Conservation (phyloP, 2,329 filamentous ascomycete genomes). For the Helicocarpus griseus region DNA sequence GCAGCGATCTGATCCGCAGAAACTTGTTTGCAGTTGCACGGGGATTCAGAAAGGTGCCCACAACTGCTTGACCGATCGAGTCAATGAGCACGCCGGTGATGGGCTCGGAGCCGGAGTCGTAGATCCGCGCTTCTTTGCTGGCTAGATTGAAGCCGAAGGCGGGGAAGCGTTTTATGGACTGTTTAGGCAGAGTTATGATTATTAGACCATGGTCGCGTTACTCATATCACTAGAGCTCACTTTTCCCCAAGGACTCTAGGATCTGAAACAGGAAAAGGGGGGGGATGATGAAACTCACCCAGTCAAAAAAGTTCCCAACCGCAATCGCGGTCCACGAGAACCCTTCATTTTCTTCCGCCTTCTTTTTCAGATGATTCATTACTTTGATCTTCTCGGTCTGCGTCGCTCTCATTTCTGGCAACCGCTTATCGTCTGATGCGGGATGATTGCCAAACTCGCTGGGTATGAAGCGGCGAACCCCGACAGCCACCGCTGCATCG, state of each 20-base stretch:
- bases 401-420: conserved; percentile 3
- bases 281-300: conserved; percentile 1
- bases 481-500: conserved; percentile 2
- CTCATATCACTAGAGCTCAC: too few species aligned
- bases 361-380: conserved; percentile 10
- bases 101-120: conserved; percentile 12
- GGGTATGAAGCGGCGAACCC: conserved; percentile 5
- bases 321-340: conserved; percentile 12
- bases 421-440: not conserved
- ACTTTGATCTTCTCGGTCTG: conserved; percentile 10
- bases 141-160: conserved; percentile 27
- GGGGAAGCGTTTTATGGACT: conserved; percentile 7
- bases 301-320: conserved; percentile 11
- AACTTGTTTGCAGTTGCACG: conserved; percentile 8
- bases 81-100: conserved; percentile 12
- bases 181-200: not conserved
- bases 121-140: conserved; percentile 19
- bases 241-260: too few species aligned
- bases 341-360: conserved; percentile 5
- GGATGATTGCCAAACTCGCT: conserved; percentile 4
- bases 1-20: conserved; percentile 9
- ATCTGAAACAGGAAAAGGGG: not conserved
- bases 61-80: conserved; percentile 12
- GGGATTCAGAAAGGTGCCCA: conserved; percentile 9
- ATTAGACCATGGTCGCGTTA: not conserved